phyloP scores from a whole-genome alignment of 2,329 filamentous ascomycete genomes.

The Trichocomaceae sp. region DNA sequence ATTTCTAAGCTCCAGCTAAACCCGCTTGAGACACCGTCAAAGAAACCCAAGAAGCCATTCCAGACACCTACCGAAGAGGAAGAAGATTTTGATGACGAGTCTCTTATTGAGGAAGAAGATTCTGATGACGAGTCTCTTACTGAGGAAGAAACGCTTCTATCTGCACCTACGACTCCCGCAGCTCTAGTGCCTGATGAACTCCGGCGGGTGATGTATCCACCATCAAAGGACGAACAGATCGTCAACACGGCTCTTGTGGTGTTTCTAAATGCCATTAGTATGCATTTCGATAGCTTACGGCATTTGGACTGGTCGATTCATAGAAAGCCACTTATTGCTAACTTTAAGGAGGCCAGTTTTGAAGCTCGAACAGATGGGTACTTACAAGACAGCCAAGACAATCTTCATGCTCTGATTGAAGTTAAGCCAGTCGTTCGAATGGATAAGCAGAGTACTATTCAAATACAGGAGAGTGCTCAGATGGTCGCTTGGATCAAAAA shows the following conservation, averaged over 20 bases:
- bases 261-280: neutral
- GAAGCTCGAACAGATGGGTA: neutral
- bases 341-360: neutral
- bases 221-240: neutral
- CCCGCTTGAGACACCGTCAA: too few species aligned
- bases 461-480: constrained; percentile 17
- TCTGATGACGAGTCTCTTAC: too few species aligned
- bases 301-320: neutral
- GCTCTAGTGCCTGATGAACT: neutral
- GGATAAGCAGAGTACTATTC: constrained; percentile 5
- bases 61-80: too few species aligned
- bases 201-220: neutral
- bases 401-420: constrained; percentile 12
- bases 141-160: too few species aligned
- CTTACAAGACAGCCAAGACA: neutral
- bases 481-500: constrained; percentile 15
- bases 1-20: too few species aligned
- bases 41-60: too few species aligned
- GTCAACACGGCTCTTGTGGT: neutral
- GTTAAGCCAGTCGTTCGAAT: constrained; percentile 12
- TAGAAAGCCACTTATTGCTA: neutral
- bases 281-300: neutral
- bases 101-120: neutral
- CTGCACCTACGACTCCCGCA: too few species aligned
- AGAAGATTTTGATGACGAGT: too few species aligned